phyloP scores from a whole-genome alignment of 345 rosid species.

The Fremontodendron californicum region DNA sequence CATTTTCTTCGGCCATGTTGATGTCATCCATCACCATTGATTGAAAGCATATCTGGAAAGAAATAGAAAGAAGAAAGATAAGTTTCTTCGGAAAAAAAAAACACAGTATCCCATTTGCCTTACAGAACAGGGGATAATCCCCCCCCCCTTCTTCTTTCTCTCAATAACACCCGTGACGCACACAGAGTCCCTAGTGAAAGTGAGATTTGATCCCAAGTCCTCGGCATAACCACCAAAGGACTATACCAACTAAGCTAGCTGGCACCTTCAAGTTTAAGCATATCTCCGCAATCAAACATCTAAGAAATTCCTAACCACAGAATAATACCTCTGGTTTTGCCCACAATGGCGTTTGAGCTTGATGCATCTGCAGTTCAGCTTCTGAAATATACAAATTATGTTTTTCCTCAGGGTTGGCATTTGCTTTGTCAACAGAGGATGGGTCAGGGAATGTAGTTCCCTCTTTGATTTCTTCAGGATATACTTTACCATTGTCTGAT shows the following conservation, averaged over 20 bases:
- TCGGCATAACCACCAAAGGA: background rate
- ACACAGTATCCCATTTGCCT: background rate
- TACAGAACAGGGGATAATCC: background rate
- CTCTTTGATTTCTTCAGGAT: slow-evolving; percentile 54
- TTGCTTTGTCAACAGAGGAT: slow-evolving; percentile 29
- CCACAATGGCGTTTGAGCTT: slow-evolving; percentile 51
- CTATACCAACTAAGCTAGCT: background rate
- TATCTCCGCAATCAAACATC: background rate
- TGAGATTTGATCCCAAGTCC: background rate
- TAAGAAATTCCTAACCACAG: background rate
- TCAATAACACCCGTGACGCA: background rate
- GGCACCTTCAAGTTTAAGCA: background rate
- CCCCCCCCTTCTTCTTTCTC: background rate
- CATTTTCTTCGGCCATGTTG: slow-evolving; percentile 33
- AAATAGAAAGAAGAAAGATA: slow-evolving; percentile 15
- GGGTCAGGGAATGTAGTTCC: slow-evolving; percentile 35
- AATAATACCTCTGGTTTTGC: slow-evolving; percentile 61
- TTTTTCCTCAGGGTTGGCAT: slow-evolving; percentile 43
- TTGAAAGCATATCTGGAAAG: slow-evolving; percentile 61
- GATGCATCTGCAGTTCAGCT: slow-evolving; percentile 78
- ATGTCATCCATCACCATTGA: slow-evolving; percentile 34
- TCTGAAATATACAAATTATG: slow-evolving; percentile 71
- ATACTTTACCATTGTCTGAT: slow-evolving; percentile 59
- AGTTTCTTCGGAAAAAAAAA: background rate
- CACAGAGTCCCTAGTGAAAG: background rate